Percentiles rank a stretch among this genome's conserved stretches.
phyloP scores from a whole-genome alignment of 257 asterid genomes.

The Scutellaria barbata region DNA sequence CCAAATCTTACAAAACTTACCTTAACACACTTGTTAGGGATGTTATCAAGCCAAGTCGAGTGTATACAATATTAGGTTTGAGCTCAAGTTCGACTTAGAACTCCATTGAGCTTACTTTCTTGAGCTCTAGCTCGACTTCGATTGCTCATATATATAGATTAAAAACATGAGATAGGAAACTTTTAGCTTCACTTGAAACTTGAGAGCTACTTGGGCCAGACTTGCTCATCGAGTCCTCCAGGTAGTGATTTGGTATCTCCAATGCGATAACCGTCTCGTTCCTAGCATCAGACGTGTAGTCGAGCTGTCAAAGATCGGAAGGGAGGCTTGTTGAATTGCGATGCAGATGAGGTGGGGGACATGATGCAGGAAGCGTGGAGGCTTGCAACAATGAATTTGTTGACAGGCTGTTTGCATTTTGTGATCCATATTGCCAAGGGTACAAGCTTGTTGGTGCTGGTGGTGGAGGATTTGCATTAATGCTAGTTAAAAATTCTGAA shows the following conservation, averaged over 20 bases:
- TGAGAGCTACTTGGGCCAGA: slow-evolving; percentile 21
- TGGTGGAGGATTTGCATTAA: slow-evolving; percentile 93
- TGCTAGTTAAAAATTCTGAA: slow-evolving; percentile 70
- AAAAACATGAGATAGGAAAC: too few species aligned
- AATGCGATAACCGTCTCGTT: slow-evolving; percentile 80
- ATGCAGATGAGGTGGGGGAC: slow-evolving; percentile 72
- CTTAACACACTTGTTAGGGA: neutral
- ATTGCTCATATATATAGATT: too few species aligned
- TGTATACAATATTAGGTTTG: too few species aligned
- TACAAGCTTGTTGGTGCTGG: slow-evolving; percentile 99
- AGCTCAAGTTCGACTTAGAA: too few species aligned
- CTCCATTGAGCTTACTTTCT: too few species aligned
- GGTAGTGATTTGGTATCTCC: slow-evolving; percentile 90
- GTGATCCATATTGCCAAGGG: slow-evolving; percentile 69
- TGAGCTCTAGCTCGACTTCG: too few species aligned
- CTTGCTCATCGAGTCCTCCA: slow-evolving; percentile 94
- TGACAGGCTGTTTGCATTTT: slow-evolving; percentile 73
- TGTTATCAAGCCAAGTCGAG: too few species aligned
- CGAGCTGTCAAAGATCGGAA: slow-evolving; percentile 82
- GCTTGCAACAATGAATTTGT: slow-evolving; percentile 90
- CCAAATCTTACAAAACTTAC: neutral
- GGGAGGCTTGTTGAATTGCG: slow-evolving; percentile 92
- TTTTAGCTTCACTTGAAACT: too few species aligned
- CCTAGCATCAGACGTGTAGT: slow-evolving; percentile 92
- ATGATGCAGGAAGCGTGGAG: slow-evolving; percentile 92